These are phyloP conservation scores for Iris pallida DNA, from an alignment of 116 monocot genomes.

Conservation along the genomic window DNA sequence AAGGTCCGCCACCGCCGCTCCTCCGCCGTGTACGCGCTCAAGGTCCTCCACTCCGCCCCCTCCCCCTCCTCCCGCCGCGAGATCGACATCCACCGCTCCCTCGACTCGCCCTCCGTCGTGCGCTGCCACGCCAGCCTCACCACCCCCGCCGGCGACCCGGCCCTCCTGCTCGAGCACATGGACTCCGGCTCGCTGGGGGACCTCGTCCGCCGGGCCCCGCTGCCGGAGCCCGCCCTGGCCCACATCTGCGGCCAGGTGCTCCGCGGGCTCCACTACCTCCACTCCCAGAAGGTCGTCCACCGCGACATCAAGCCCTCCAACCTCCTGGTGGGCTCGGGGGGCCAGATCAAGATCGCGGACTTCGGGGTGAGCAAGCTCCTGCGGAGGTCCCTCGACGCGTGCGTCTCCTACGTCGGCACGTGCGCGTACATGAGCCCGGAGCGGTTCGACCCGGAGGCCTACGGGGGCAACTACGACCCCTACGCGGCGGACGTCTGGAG, in stretches of 20 bases:
- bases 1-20: conserved; percentile 66
- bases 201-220: conserved; percentile 21
- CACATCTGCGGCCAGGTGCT: conserved; percentile 55
- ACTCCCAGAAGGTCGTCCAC: conserved; percentile 67
- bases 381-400: conserved; percentile 47
- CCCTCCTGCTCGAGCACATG: conserved; percentile 71
- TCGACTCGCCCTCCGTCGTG: conserved; percentile 46
- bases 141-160: conserved; percentile 36
- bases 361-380: conserved; percentile 66
- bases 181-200: conserved; percentile 59
- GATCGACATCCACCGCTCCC: conserved; percentile 51
- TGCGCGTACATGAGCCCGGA: conserved; percentile 95
- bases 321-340: conserved; percentile 48
- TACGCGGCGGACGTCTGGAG: conserved; percentile 90
- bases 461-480: conserved; percentile 53
- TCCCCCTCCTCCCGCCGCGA: conserved; percentile 38
- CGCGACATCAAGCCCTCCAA: conserved; percentile 89
- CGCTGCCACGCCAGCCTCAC: conserved; percentile 46
- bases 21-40: conserved; percentile 54
- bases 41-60: conserved; percentile 40
- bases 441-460: conserved; percentile 64
- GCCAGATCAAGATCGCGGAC: conserved; percentile 85
- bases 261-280: conserved; percentile 62
- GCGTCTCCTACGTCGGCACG: conserved; percentile 70
- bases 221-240: conserved; percentile 54